These are phyloP conservation scores for Calocybe indica DNA, from an alignment of 768 basidiomycete species.

Conservation along the genomic window DNA sequence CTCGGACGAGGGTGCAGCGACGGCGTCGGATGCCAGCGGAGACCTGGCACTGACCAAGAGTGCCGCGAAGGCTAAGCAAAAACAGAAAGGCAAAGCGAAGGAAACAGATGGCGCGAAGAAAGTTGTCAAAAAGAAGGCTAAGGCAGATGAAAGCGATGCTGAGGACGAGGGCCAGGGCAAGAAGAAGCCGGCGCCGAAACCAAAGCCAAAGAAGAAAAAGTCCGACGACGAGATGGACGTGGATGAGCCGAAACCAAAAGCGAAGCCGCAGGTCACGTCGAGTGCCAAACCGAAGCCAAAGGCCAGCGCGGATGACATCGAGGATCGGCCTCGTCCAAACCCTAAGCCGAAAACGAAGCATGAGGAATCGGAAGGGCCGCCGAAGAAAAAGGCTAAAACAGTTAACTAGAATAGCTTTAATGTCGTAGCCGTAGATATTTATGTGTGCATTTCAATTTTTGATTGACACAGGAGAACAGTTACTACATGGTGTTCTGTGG, in stretches of 20 bases:
- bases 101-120: slow-evolving; percentile 26
- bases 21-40: slow-evolving; percentile 81
- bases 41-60: slow-evolving; percentile 56
- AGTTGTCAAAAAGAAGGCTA: slow-evolving; percentile 34
- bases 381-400: slow-evolving; percentile 74
- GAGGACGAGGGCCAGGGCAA: slow-evolving; percentile 39
- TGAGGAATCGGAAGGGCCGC: slow-evolving; percentile 42
- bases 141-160: slow-evolving; percentile 38
- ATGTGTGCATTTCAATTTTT: no score
- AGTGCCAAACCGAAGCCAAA: slow-evolving; percentile 29
- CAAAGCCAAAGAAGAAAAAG: slow-evolving; percentile 37
- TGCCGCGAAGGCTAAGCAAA: slow-evolving; percentile 33
- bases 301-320: slow-evolving; percentile 28
- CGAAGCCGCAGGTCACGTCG: slow-evolving; percentile 32
- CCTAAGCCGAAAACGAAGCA: slow-evolving; percentile 39
- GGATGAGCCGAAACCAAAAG: slow-evolving; percentile 29
- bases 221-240: slow-evolving; percentile 41
- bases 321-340: slow-evolving; percentile 40
- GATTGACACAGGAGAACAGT: no score
- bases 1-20: slow-evolving; percentile 63
- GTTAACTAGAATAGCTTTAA: slow-evolving; percentile 22
- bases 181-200: slow-evolving; percentile 38
- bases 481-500: no score
- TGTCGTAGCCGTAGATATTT: neutral
- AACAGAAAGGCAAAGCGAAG: slow-evolving; percentile 36